Conservation (phyloP, 1,139 yeast species). For the Geotrichum bryndzae region DNA sequence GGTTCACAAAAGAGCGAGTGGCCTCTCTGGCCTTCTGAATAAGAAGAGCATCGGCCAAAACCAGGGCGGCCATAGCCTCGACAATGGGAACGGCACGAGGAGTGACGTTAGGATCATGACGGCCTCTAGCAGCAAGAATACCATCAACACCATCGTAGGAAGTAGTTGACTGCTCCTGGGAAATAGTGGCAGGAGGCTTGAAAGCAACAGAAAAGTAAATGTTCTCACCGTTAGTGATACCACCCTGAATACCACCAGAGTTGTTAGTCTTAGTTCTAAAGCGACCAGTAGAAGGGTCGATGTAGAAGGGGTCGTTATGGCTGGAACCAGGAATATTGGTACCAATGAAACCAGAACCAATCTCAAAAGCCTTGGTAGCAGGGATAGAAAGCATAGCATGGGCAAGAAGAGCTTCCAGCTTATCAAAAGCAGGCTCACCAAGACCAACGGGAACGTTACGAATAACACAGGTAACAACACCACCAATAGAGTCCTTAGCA, state of each 20-base stretch:
- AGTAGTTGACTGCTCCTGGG: constrained; percentile 84
- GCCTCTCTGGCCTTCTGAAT: constrained; percentile 81
- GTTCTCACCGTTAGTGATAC: constrained; percentile 92
- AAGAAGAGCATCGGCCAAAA: constrained; percentile 75
- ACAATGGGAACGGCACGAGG: constrained; percentile 98
- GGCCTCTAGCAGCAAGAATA: constrained; percentile 87
- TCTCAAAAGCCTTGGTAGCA: constrained; percentile 95
- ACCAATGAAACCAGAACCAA: constrained; percentile 93
- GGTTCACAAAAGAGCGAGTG: constrained; percentile 29
- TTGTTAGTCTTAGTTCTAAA: constrained; percentile 84
- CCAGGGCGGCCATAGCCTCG: constrained; percentile 95
- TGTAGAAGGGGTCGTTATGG: constrained; percentile 71
- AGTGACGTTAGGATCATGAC: constrained; percentile 97
- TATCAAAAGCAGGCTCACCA: constrained; percentile 97
- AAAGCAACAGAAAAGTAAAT: constrained; percentile 92
- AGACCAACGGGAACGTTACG: constrained; percentile 90
- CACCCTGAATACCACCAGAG: constrained; percentile 98
- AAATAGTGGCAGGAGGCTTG: constrained; percentile 96
- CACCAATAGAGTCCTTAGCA: constrained; percentile 89
- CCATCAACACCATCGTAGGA: constrained; percentile 85
- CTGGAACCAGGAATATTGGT: constrained; percentile 84
- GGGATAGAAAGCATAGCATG: constrained; percentile 98
- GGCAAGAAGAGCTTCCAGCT: constrained; percentile 87
- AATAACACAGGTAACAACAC: constrained; percentile 94
- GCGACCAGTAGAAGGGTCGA: constrained; percentile 36